These are phyloP conservation scores for Aspergillus sp. DNA, from an alignment of 2,329 filamentous ascomycete species.

Conservation along the genomic window DNA sequence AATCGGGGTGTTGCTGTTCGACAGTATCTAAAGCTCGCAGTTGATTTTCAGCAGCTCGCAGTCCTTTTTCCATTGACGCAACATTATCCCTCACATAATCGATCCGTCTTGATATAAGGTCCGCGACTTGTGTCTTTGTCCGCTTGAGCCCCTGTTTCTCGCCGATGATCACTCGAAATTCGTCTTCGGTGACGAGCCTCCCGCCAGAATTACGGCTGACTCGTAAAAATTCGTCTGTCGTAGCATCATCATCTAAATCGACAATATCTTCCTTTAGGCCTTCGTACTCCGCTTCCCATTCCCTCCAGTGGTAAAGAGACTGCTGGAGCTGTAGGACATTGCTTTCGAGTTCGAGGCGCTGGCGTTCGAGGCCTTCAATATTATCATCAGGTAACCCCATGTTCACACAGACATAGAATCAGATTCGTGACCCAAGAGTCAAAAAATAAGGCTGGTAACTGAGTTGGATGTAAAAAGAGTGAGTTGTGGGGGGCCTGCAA, in stretches of 20 bases:
- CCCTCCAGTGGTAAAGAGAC: slow-evolving; percentile 82
- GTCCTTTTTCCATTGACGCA: slow-evolving; percentile 68
- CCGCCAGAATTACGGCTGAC: slow-evolving; percentile 47
- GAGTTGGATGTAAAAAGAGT: background rate
- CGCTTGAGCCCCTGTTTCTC: slow-evolving; percentile 46
- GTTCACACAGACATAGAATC: background rate
- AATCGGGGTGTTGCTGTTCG: slow-evolving; percentile 61
- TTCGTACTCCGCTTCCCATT: slow-evolving; percentile 90
- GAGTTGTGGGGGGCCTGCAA: slow-evolving; percentile 3
- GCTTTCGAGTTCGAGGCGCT: slow-evolving; percentile 72
- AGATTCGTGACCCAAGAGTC: background rate
- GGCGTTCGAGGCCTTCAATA: slow-evolving; percentile 70
- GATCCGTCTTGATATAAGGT: slow-evolving; percentile 70
- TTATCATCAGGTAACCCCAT: slow-evolving; percentile 48
- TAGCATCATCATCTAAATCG: slow-evolving; percentile 50
- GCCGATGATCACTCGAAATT: slow-evolving; percentile 57
- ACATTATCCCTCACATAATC: slow-evolving; percentile 90
- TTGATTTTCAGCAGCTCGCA: slow-evolving; percentile 65
- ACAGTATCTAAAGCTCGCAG: slow-evolving; percentile 63
- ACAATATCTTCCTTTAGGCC: slow-evolving; percentile 79
- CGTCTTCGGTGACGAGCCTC: slow-evolving; percentile 46
- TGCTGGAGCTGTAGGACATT: slow-evolving; percentile 72
- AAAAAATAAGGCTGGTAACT: background rate
- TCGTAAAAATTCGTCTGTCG: slow-evolving; percentile 55
- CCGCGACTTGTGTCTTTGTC: slow-evolving; percentile 63